Conservation (phyloP, 331 rosid genomes). For the Quercus tomentella region DNA sequence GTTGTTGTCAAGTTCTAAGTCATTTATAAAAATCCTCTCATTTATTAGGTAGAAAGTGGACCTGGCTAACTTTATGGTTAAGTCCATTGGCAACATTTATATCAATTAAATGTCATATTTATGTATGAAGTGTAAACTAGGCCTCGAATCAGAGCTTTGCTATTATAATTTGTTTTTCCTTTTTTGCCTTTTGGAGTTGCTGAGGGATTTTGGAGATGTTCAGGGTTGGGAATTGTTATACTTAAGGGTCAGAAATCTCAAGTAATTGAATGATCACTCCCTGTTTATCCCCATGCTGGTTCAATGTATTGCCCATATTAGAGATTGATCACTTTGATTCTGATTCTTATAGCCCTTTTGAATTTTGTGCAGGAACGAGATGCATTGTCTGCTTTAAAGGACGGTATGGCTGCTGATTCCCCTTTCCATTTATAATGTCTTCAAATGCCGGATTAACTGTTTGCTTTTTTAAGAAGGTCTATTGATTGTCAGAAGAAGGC, state of each 20-base stretch:
- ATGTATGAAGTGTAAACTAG: neutral
- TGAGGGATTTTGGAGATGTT: neutral
- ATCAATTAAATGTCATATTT: neutral
- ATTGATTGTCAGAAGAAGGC: neutral
- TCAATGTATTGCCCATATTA: neutral
- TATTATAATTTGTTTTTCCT: neutral
- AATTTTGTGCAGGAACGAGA: constrained; percentile 55
- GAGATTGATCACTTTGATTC: constrained; percentile 12
- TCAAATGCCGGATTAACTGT: neutral
- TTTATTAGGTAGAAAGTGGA: neutral
- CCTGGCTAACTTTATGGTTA: neutral
- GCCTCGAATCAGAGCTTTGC: neutral
- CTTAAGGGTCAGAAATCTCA: neutral
- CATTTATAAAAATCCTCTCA: neutral
- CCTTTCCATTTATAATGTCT: neutral
- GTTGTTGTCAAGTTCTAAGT: neutral
- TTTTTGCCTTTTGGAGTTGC: neutral
- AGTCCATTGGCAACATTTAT: neutral
- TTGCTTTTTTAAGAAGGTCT: neutral
- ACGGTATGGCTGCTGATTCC: constrained; percentile 49
- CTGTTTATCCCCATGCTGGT: neutral
- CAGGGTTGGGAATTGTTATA: neutral
- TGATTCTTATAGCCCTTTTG: neutral
- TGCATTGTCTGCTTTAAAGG: constrained; percentile 57
- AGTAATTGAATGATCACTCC: neutral